Base-by-base conservation (phyloP, 2,329 filamentous ascomycete species). In the Dendrostoma leiphaemia region DNA sequence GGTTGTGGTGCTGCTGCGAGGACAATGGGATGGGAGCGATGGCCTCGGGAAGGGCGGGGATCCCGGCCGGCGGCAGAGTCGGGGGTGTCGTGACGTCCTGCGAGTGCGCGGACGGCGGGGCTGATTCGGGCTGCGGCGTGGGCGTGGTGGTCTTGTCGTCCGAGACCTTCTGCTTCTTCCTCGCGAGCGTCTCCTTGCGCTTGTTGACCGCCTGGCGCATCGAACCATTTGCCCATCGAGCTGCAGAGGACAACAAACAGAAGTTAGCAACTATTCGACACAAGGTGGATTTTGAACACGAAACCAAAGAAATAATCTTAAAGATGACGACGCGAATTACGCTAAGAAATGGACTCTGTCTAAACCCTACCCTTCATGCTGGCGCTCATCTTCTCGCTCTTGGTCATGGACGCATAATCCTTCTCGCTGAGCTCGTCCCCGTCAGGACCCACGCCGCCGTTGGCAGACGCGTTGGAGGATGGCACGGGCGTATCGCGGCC, bases 381-480 rank as follows among this genome's bases (percentile, higher is more conserved):
- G 17, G 76, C 76, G n/a, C 79, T 82, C 81, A 85, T 84, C 73
- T 85, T 85, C 69, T 85, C 81, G 28, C 80, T 83, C 70, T 85
- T 85, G 45, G 80, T 84, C 81, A 84, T 84, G 40, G 77, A 74
- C 32, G 78, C 77, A 62, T 84, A 84, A 49, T 83, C 79, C 69
- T 84, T 83, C 54, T 78, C 73, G 21, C 55, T 58, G 28, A 51
- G 21, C 24, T 62, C 62, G 24, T 76, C 74, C 13, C 63, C 67
- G 10, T 71, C 69, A 4, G 28, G 29, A 4, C 44, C 44, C 67
- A 69, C 4, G 51, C 17, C 53, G 46, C 15, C 60, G 66, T 54
- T 61, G 55, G 51, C 68, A 67, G 54, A 69, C 67, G 49, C 57
- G 61, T 38, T 44, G 28, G 56, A 54, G 13, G 58, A 58, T 6